Conservation (phyloP, 2,329 filamentous ascomycete genomes). For the Cladosporium phlei region DNA sequence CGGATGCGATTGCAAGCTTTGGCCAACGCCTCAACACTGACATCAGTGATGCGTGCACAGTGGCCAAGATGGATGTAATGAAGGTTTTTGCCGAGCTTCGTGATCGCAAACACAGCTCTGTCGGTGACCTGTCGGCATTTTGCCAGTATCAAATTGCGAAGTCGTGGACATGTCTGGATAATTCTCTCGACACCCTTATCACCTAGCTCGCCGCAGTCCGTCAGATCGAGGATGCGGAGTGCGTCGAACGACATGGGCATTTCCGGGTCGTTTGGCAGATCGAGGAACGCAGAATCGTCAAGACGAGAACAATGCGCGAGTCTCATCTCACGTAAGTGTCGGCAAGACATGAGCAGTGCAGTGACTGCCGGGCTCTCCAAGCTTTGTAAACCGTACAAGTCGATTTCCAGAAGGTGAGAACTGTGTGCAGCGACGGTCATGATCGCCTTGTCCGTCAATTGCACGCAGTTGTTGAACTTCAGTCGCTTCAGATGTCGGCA, state of each 20-base stretch:
- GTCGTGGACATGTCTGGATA: slow-evolving; percentile 74
- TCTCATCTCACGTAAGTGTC: slow-evolving; percentile 82
- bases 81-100: slow-evolving; percentile 85
- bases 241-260: slow-evolving; percentile 61
- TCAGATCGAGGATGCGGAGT: slow-evolving; percentile 87
- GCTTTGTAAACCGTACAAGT: slow-evolving; percentile 77
- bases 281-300: slow-evolving; percentile 81
- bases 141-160: slow-evolving; percentile 87
- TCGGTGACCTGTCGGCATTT: slow-evolving; percentile 95
- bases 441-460: slow-evolving; percentile 77
- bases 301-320: slow-evolving; percentile 81
- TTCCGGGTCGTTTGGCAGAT: slow-evolving; percentile 61
- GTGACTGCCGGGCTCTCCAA: slow-evolving; percentile 82
- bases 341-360: slow-evolving; percentile 69
- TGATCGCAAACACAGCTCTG: slow-evolving; percentile 78
- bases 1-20: slow-evolving; percentile 85
- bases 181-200: slow-evolving; percentile 87
- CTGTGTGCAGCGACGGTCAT: slow-evolving; percentile 83
- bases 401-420: slow-evolving; percentile 91
- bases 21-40: slow-evolving; percentile 78
- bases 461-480: slow-evolving; percentile 89
- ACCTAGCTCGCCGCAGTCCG: slow-evolving; percentile 76
- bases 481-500: slow-evolving; percentile 88
- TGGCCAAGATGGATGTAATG: slow-evolving; percentile 96
- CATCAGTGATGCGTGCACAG: slow-evolving; percentile 85